Conservation (phyloP, 2,329 filamentous ascomycete species). For the Penicillium digitatum region DNA sequence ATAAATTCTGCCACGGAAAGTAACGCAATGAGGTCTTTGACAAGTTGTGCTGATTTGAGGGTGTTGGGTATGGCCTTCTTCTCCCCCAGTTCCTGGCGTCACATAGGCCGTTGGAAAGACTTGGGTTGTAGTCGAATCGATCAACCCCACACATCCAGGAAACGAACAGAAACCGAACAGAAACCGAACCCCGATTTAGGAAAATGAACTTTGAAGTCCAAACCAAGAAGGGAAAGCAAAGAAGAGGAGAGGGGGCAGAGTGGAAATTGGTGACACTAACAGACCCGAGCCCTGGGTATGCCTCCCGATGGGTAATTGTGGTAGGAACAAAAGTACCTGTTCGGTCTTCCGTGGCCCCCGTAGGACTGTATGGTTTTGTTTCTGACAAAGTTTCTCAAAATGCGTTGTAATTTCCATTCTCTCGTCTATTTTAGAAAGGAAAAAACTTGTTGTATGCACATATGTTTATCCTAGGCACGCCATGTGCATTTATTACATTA, state of each 20-base stretch:
- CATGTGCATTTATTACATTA: neutral
- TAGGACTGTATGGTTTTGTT: neutral
- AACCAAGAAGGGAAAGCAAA: conserved; percentile 3
- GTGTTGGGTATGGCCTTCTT: neutral
- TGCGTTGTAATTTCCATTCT: neutral
- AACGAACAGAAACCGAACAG: neutral
- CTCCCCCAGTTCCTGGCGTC: neutral
- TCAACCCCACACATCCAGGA: neutral
- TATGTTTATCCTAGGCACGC: too few relatives aligned
- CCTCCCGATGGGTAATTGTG: neutral
- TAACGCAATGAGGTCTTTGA: neutral
- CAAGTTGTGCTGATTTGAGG: neutral
- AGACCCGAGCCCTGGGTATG: conserved; percentile 13
- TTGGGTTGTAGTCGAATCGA: neutral
- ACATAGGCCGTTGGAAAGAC: neutral
- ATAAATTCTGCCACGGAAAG: neutral
- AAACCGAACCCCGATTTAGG: neutral
- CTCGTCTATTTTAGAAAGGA: neutral
- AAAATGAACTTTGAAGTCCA: neutral
- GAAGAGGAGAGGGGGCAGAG: conserved; percentile 9
- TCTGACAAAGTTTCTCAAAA: neutral
- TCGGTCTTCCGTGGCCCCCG: neutral
- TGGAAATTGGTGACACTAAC: conserved; percentile 8
- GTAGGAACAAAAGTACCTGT: conserved; percentile 5
- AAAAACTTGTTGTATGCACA: too few relatives aligned